Base-by-base conservation (phyloP, 2,329 filamentous ascomycete species). In the Claviceps monticola region DNA sequence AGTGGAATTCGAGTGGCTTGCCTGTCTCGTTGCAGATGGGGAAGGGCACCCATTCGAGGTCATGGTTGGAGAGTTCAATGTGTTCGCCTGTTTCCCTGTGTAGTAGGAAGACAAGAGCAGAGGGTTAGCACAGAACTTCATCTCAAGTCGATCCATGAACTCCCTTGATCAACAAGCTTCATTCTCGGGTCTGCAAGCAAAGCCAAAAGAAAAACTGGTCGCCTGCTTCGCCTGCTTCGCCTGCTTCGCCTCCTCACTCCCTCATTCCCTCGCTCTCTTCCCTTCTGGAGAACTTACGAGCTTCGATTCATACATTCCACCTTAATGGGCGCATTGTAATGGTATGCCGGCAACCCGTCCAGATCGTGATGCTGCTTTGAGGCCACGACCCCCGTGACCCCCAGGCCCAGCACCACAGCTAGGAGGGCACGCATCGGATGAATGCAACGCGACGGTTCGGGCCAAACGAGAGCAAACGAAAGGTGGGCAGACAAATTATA, bases 11-110 rank as follows among this genome's bases (percentile, higher is more conserved):
- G 60, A 98, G 82, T 0, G 90, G 84, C 48, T 79, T 77, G 44
- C 75, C 75, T 13, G 93, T 97, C 69, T 97, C 93, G 68, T 89
- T 86, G 78, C 93, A 97, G 37, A 77, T 75, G 23, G 87, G 87
- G 68, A 97, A 97, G 41, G 91, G 88, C 45, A 93, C 83, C 76
- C 93, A 97, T 76, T 95, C 79, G 52, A 96, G 80, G 66, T 94
- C 84, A 62, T 93, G 84, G 57, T 83, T 75, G 38, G 77, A 75
- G 65, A 94, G 82, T 63, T 88, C 84, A 62, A 96, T 83, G 73
- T 95, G 88, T 68, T 95, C 88, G 66, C 88, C 88, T 8, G 86
- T 93, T 61, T 94, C 87, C 61, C 87, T 93, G 64, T 5, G 5
- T 26, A 5, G 11, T 1, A 13, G 2, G 1, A 17, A 8, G n/a